Evolutionary conservation across 2,329 filamentous ascomycete species (phyloP).

Genomic region (Gnomoniopsis sp.): DNA sequence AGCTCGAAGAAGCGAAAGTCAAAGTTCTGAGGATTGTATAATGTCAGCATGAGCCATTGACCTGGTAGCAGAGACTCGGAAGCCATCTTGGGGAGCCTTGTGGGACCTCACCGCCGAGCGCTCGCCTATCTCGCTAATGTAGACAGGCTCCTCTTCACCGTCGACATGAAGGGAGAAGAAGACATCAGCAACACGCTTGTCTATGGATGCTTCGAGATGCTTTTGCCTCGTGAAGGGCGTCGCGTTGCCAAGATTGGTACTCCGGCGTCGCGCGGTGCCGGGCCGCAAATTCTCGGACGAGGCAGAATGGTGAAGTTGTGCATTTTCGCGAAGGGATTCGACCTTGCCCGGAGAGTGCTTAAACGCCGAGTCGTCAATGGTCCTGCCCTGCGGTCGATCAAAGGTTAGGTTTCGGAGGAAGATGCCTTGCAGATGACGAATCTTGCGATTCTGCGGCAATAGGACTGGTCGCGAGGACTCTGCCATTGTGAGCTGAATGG

Average conservation of each 20-base stretch:
- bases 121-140: slow-evolving; percentile 79
- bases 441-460: slow-evolving; percentile 74
- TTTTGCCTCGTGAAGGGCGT: slow-evolving; percentile 60
- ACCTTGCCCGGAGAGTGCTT: slow-evolving; percentile 69
- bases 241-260: slow-evolving; percentile 44
- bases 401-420: slow-evolving; percentile 84
- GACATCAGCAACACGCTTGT: slow-evolving; percentile 73
- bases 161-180: slow-evolving; percentile 83
- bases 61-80: neutral
- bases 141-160: slow-evolving; percentile 68
- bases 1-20: slow-evolving; percentile 85
- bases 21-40: slow-evolving; percentile 79
- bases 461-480: slow-evolving; percentile 44
- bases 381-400: slow-evolving; percentile 50
- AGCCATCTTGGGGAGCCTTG: neutral
- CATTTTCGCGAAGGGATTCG: slow-evolving; percentile 43
- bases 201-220: slow-evolving; percentile 70
- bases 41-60: slow-evolving; percentile 15
- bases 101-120: slow-evolving; percentile 60
- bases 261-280: slow-evolving; percentile 37
- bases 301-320: slow-evolving; percentile 51
- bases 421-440: slow-evolving; percentile 83
- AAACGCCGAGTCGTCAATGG: slow-evolving; percentile 75
- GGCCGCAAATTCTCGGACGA: slow-evolving; percentile 51
- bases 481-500: slow-evolving; percentile 25